These are phyloP conservation scores for Corymbia citriodora DNA, from an alignment of 441 rosid species.

Conservation along the genomic window DNA sequence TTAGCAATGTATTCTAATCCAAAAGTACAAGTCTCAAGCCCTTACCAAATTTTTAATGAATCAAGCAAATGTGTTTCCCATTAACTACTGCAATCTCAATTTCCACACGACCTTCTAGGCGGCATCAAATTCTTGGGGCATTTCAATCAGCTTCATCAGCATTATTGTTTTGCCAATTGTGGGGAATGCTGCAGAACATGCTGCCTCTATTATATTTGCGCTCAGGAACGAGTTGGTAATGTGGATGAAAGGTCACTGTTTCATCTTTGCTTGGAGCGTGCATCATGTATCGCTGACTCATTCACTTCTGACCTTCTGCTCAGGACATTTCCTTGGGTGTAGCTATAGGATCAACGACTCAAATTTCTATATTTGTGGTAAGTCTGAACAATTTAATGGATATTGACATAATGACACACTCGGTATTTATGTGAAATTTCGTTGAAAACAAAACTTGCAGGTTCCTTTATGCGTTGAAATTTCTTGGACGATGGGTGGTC, in stretches of 20 bases:
- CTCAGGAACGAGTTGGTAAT: conserved; percentile 44
- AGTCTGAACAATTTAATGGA: background rate
- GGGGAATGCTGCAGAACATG: conserved; percentile 68
- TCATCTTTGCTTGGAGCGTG: background rate
- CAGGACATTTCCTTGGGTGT: conserved; percentile 67
- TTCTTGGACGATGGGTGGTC: conserved; percentile 47
- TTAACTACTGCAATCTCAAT: background rate
- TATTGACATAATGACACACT: background rate
- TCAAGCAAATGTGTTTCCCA: background rate
- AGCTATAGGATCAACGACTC: conserved; percentile 60
- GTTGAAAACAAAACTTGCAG: conserved; percentile 12
- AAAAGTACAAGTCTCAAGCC: background rate
- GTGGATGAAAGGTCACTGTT: background rate
- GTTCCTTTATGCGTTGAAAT: conserved; percentile 52
- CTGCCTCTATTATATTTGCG: conserved; percentile 53
- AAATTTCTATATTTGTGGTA: conserved; percentile 61
- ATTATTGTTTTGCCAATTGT: conserved; percentile 56
- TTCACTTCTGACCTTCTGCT: background rate
- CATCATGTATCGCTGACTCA: background rate
- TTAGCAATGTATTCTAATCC: background rate
- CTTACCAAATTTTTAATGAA: background rate
- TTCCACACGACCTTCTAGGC: conserved; percentile 23
- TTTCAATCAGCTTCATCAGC: conserved; percentile 46
- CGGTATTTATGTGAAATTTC: background rate
- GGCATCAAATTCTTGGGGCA: conserved; percentile 75